Evolutionary conservation across 495 filamentous ascomycete species (phyloP).

Genomic region (Elasticomyces elasticus): DNA sequence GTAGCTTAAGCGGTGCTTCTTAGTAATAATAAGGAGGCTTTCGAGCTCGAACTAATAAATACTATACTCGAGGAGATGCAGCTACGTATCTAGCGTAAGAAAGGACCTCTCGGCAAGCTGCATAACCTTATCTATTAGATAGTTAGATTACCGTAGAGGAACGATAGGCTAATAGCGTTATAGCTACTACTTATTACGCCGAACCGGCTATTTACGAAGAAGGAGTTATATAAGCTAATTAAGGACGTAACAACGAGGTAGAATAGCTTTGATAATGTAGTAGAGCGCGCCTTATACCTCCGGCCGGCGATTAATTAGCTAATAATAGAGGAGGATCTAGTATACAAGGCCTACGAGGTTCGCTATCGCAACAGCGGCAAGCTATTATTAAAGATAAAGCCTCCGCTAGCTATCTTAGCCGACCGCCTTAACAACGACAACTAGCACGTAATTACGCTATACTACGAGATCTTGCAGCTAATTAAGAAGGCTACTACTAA

Average conservation of each 20-base stretch:
- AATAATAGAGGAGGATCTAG: background rate
- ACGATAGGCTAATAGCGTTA: background rate
- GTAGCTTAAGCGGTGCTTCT: slow-evolving; percentile 10
- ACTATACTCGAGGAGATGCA: background rate
- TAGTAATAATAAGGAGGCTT: slow-evolving; percentile 1
- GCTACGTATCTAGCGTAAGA: slow-evolving; percentile 6
- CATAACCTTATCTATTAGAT: slow-evolving; percentile 18
- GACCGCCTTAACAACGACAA: slow-evolving; percentile 5
- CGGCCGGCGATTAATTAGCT: slow-evolving; percentile 8
- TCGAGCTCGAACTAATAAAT: slow-evolving; percentile 2
- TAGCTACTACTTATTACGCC: slow-evolving; percentile 4
- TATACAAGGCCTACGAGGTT: background rate
- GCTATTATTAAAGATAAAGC: background rate
- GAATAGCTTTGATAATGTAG: slow-evolving; percentile 10
- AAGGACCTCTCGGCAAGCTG: slow-evolving; percentile 17
- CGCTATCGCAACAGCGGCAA: background rate
- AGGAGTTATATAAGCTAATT: slow-evolving; percentile 8
- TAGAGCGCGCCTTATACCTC: slow-evolving; percentile 13
- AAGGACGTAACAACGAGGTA: slow-evolving; percentile 10
- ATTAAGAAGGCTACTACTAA: slow-evolving; percentile 5
- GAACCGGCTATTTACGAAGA: slow-evolving; percentile 1
- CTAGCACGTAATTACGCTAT: slow-evolving; percentile 6
- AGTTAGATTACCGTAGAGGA: slow-evolving; percentile 6
- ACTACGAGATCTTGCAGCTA: slow-evolving; percentile 11
- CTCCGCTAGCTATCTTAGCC: slow-evolving; percentile 6